Evolutionary conservation across 108 stramenopile species (phyloP).

Genomic region (Nitzschia sp.): DNA sequence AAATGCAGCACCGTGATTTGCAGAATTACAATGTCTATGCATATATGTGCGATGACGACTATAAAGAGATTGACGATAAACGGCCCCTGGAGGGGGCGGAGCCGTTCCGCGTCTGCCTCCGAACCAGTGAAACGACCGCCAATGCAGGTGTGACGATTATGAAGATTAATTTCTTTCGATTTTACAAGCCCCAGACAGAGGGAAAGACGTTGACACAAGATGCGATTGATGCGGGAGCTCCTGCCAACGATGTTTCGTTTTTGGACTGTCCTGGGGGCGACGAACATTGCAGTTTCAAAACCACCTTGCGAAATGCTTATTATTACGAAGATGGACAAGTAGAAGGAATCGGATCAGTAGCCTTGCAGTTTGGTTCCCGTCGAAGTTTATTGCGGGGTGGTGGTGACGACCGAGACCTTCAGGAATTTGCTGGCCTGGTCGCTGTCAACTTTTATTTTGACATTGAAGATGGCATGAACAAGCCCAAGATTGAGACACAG

Average conservation of each 20-base stretch:
- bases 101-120: not conserved
- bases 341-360: slow-evolving; percentile 8
- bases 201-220: slow-evolving; percentile 7
- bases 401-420: not conserved
- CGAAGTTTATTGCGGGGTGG: not conserved
- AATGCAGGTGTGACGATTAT: not conserved
- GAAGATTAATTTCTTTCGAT: slow-evolving; percentile 8
- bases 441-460: slow-evolving; percentile 3
- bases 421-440: slow-evolving; percentile 12
- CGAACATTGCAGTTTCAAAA: not conserved
- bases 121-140: not conserved
- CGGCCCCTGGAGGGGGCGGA: not conserved
- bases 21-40: not conserved
- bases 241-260: not conserved
- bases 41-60: slow-evolving; percentile 1
- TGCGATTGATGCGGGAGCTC: slow-evolving; percentile 3
- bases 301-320: not conserved
- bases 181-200: slow-evolving; percentile 10
- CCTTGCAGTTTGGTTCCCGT: not conserved
- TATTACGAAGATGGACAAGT: slow-evolving; percentile 13
- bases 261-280: slow-evolving; percentile 15
- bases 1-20: not conserved
- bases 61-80: not conserved
- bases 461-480: slow-evolving; percentile 1
- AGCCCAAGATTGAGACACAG: not conserved